Evolutionary conservation across 352 stramenopile species (phyloP).

Genomic region (Phytopythium kandeliae): DNA sequence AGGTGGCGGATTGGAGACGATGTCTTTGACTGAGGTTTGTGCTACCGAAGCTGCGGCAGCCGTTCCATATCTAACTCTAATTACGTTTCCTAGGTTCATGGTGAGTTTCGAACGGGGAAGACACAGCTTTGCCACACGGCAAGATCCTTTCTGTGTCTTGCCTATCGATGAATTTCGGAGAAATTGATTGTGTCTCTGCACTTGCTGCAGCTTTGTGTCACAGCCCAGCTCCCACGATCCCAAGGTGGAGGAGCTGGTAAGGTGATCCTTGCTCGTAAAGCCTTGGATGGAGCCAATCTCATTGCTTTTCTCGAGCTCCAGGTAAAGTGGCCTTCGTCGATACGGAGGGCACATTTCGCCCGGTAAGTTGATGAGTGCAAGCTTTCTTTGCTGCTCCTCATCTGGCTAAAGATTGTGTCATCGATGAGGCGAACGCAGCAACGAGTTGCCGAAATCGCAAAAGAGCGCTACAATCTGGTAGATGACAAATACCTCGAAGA

Average conservation of each 20-base stretch:
- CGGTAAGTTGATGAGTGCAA: constrained; percentile 23
- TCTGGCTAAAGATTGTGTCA: background rate
- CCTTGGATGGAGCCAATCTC: background rate
- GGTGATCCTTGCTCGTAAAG: background rate
- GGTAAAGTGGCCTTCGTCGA: constrained; percentile 87
- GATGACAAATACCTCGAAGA: too few relatives aligned
- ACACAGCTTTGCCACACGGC: constrained; percentile 93
- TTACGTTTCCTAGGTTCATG: constrained; percentile 55
- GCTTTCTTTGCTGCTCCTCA: background rate
- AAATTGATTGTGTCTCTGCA: background rate
- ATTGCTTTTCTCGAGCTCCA: constrained; percentile 7
- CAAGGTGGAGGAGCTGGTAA: constrained; percentile 76
- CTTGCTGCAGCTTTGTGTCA: constrained; percentile 53
- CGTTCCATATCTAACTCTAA: background rate
- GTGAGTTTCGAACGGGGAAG: constrained; percentile 93
- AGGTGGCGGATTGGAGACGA: constrained; percentile 85
- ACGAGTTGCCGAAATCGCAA: constrained; percentile 79
- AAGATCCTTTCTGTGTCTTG: background rate
- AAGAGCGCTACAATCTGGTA: constrained; percentile 74
- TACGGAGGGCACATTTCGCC: constrained; percentile 92
- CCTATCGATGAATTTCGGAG: background rate
- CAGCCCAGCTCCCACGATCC: constrained; percentile 79
- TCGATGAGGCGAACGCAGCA: constrained; percentile 23
- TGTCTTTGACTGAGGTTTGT: constrained; percentile 87
- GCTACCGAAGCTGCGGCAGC: background rate